Percentiles rank a stretch among this genome's conserved stretches.
Conservation (phyloP, 2,329 filamentous ascomycete genomes). For the Didymella sp. region DNA sequence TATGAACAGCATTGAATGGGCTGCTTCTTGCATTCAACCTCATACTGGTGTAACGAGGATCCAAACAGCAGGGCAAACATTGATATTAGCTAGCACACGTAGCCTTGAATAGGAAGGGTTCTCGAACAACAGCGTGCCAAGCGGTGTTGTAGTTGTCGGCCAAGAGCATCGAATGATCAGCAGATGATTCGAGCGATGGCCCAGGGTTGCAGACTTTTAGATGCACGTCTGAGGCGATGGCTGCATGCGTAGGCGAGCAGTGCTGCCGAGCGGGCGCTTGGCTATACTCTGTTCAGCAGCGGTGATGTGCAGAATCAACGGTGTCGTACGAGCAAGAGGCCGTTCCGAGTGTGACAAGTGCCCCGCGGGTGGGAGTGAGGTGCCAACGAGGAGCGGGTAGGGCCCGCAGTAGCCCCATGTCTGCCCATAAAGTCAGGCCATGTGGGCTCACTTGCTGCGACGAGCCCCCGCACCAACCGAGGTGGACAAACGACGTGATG, state of each 20-base stretch:
- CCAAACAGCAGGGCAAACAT: not conserved
- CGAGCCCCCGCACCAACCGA: not conserved
- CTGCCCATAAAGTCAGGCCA: constrained; percentile 9
- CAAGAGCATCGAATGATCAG: constrained; percentile 12
- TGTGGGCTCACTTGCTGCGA: constrained; percentile 14
- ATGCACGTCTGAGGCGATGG: constrained; percentile 8
- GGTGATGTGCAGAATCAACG: constrained; percentile 4
- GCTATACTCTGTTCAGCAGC: not conserved
- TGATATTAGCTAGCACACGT: constrained; percentile 8
- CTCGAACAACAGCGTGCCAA: not conserved
- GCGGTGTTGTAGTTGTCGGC: constrained; percentile 6
- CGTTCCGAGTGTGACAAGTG: constrained; percentile 14
- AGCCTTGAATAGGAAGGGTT: constrained; percentile 6
- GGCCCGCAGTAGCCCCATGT: not conserved
- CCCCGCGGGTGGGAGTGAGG: not conserved
- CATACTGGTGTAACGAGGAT: constrained; percentile 8
- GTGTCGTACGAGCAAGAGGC: constrained; percentile 13
- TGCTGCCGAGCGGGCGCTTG: not conserved
- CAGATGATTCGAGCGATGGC: constrained; percentile 17
- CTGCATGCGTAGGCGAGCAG: constrained; percentile 10
- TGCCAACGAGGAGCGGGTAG: not conserved
- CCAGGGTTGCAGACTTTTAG: constrained; percentile 8
- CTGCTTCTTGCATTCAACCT: not conserved
- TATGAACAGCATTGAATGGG: not conserved
- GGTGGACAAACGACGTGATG: not conserved